These are phyloP conservation scores for Fusarium guadeloupense DNA, from an alignment of 2,329 filamentous ascomycete genomes.

Conservation along the genomic window DNA sequence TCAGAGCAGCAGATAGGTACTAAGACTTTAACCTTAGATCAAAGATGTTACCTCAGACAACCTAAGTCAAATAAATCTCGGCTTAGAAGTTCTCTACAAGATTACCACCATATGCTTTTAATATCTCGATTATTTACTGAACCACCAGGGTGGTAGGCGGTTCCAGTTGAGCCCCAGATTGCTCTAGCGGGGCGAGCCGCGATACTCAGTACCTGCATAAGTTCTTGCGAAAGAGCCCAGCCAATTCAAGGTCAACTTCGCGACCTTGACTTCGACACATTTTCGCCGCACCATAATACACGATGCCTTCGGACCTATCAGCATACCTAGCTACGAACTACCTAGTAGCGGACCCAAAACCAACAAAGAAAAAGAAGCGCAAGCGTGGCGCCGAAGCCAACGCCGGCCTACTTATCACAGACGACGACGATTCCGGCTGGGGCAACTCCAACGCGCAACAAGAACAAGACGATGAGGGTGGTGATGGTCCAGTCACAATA, in stretches of 20 bases:
- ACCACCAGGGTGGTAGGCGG: neutral
- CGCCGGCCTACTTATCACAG: slow-evolving; percentile 70
- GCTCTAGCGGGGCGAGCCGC: slow-evolving; percentile 18
- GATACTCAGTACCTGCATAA: slow-evolving; percentile 42
- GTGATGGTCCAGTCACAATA: slow-evolving; percentile 61
- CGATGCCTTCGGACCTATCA: slow-evolving; percentile 71
- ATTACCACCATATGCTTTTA: no score
- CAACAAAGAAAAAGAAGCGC: slow-evolving; percentile 70
- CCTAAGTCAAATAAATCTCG: no score
- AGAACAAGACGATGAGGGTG: slow-evolving; percentile 62
- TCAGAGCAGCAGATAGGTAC: no score
- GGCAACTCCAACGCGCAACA: slow-evolving; percentile 46
- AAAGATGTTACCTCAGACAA: no score
- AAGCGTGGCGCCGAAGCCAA: slow-evolving; percentile 58
- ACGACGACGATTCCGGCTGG: slow-evolving; percentile 70
- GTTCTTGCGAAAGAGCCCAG: slow-evolving; percentile 10
- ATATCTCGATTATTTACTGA: no score
- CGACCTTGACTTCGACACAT: slow-evolving; percentile 1
- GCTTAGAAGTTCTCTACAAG: no score
- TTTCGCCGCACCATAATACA: slow-evolving; percentile 2
- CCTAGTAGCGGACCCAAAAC: slow-evolving; percentile 69
- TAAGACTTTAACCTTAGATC: no score
- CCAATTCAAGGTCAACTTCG: slow-evolving; percentile 8
- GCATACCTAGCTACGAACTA: slow-evolving; percentile 93
- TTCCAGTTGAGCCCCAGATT: slow-evolving; percentile 11